A percentile compares a stretch with the other conserved stretches of the same genome.
phyloP scores from a whole-genome alignment of 2,329 filamentous ascomycete genomes.

The Phaeosphaeriaceae sp. region DNA sequence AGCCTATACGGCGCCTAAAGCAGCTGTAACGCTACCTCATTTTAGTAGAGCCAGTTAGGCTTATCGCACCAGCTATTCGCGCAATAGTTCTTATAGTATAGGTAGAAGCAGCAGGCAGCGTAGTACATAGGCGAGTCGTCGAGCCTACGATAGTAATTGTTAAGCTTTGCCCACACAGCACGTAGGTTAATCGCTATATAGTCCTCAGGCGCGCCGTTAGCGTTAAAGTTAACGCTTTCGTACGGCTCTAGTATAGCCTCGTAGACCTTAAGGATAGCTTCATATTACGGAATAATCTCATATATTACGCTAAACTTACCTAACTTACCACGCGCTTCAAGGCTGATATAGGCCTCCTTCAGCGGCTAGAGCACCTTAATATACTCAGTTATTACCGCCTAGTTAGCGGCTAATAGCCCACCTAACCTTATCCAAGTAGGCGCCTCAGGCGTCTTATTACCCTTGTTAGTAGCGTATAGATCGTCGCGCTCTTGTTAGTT shows the following conservation, averaged over 20 bases:
- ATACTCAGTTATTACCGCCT: neutral
- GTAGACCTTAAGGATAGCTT: neutral
- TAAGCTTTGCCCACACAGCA: slow-evolving; percentile 2
- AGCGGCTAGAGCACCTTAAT: neutral
- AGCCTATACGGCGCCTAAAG: slow-evolving; percentile 2
- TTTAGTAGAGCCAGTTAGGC: neutral
- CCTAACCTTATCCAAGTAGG: neutral
- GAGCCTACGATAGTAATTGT: slow-evolving; percentile 6
- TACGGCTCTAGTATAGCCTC: neutral
- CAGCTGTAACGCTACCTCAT: neutral
- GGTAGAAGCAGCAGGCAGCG: slow-evolving; percentile 4
- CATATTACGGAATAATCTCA: slow-evolving; percentile 1
- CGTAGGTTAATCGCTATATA: slow-evolving; percentile 5
- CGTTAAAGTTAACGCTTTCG: slow-evolving; percentile 1
- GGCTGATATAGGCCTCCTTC: neutral
- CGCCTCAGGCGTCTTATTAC: too few species aligned
- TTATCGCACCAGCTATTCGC: slow-evolving; percentile 1
- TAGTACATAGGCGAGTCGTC: slow-evolving; percentile 9
- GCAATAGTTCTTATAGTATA: slow-evolving; percentile 5
- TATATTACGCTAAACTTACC: neutral
- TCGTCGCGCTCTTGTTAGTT: too few species aligned
- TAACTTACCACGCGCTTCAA: neutral
- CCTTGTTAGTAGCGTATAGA: too few species aligned
- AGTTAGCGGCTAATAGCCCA: neutral
- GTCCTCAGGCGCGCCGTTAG: neutral